Base-by-base conservation (phyloP, 202 grass and related monocot species). In the Bolboschoenoplectus hybrid region DNA sequence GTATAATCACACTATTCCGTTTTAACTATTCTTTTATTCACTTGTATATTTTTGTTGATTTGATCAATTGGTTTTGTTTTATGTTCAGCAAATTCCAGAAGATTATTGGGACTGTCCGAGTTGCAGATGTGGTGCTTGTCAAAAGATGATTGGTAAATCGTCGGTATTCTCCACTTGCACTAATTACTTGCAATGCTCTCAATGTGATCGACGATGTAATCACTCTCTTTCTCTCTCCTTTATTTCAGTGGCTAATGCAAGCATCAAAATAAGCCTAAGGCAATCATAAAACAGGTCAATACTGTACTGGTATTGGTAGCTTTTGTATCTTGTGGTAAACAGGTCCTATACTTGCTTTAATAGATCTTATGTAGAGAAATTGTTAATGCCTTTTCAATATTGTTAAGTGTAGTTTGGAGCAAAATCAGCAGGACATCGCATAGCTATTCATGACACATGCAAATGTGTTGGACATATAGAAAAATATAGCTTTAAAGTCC, bases 181-280 rank as follows among this genome's bases (percentile, higher is more conserved):
- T 43, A 52, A 26, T 68, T 76, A 82, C 90, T 89, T 97, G 81
- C 81, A 93, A 86, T 97, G 95, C 86, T 91, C 80, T 41, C 91
- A 92, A 51, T 97, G 95, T 65, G 91, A 93, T 91, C 61, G 36
- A 41, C 89, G 62, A 92, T 97, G 95, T 95, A 95, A 95, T 83
- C 34, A 62, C 47, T 66, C 80, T 26, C 20, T 35, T 74, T 64
- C 53, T 74, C 55, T 70, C 83, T 26, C 26, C 26, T 26, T 26
- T 26, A 56, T 56, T 56, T 56, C 11, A 32, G 4, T 36, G 34
- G 11, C 3, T 38, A 13, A 11, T 52, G 9, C 20, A 52, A 75
- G 20, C 26, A 75, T 50, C 20, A 9, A 53, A 52, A 51, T 75
- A 68, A 67, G 32, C 32, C 20, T 67, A 63, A 19, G 5, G 19